phyloP scores from a whole-genome alignment of 2,329 filamentous ascomycete genomes.

The Chaetomium sp. region DNA sequence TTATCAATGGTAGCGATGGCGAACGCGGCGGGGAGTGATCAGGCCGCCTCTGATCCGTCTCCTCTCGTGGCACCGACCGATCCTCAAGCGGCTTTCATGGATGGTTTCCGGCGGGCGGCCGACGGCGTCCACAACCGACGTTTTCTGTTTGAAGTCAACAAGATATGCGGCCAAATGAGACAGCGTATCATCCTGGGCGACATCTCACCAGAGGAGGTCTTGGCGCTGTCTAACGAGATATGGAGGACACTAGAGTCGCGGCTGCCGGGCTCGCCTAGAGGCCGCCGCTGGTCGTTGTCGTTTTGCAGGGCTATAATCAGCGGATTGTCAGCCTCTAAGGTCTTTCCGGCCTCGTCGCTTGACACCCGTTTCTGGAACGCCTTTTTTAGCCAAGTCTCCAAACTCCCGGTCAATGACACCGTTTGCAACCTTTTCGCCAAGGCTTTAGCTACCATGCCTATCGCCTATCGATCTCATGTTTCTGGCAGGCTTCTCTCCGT shows the following conservation, averaged over 20 bases:
- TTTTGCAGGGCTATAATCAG: constrained; percentile 15
- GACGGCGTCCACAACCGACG: background rate
- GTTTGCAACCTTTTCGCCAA: constrained; percentile 15
- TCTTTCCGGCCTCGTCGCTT: constrained; percentile 12
- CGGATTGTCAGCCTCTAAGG: constrained; percentile 12
- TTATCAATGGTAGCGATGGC: background rate
- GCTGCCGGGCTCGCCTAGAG: constrained; percentile 1
- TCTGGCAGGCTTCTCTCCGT: constrained; percentile 14
- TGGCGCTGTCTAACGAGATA: constrained; percentile 7
- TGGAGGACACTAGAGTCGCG: constrained; percentile 14
- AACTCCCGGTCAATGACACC: constrained; percentile 13
- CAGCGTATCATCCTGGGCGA: constrained; percentile 16
- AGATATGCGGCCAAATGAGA: constrained; percentile 22
- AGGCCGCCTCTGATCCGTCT: background rate
- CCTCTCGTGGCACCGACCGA: background rate
- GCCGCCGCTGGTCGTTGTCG: constrained; percentile 2
- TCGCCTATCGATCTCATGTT: background rate
- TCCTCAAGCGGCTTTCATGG: constrained; percentile 6
- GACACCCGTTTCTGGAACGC: constrained; percentile 14
- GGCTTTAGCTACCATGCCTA: constrained; percentile 12
- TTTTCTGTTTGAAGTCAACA: constrained; percentile 16
- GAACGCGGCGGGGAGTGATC: background rate
- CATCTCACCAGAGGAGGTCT: constrained; percentile 3
- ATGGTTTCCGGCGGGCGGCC: constrained; percentile 7
- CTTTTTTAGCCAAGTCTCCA: constrained; percentile 14